Conservation (phyloP, 2,329 filamentous ascomycete genomes). For the Zopfia rhizophila region DNA sequence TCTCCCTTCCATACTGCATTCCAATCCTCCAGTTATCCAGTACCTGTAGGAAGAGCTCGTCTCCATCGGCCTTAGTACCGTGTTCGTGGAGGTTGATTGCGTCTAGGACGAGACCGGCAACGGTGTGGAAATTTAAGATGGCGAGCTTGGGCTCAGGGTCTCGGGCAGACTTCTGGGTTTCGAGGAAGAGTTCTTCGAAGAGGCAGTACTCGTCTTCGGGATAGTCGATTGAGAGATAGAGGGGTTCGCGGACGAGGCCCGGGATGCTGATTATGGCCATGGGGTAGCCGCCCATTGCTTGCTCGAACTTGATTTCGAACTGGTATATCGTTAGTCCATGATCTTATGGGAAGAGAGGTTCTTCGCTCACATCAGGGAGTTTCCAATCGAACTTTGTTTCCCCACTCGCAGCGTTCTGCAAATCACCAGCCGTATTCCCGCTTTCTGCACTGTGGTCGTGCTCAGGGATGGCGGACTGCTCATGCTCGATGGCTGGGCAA, state of each 20-base stretch:
- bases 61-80: slow-evolving; percentile 35
- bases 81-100: slow-evolving; percentile 36
- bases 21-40: slow-evolving; percentile 46
- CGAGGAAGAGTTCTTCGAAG: slow-evolving; percentile 41
- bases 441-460: too few species aligned
- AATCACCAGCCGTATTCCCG: too few species aligned
- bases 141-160: slow-evolving; percentile 35
- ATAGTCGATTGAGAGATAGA: slow-evolving; percentile 40
- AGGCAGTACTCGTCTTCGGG: slow-evolving; percentile 35
- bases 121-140: slow-evolving; percentile 46
- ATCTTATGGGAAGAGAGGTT: too few species aligned
- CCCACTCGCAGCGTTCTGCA: too few species aligned
- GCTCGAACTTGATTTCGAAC: slow-evolving; percentile 10
- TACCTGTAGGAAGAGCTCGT: slow-evolving; percentile 46
- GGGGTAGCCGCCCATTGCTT: slow-evolving; percentile 14
- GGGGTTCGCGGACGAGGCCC: slow-evolving; percentile 47
- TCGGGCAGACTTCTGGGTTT: slow-evolving; percentile 27
- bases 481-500: too few species aligned
- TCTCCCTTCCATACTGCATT: slow-evolving; percentile 20
- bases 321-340: too few species aligned
- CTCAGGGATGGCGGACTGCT: too few species aligned
- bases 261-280: slow-evolving; percentile 49
- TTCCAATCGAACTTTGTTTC: too few species aligned
- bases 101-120: slow-evolving; percentile 45
- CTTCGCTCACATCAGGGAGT: too few species aligned